Evolutionary conservation across 2,329 filamentous ascomycete species (phyloP).

Genomic region (Aspergillus fischeri): DNA sequence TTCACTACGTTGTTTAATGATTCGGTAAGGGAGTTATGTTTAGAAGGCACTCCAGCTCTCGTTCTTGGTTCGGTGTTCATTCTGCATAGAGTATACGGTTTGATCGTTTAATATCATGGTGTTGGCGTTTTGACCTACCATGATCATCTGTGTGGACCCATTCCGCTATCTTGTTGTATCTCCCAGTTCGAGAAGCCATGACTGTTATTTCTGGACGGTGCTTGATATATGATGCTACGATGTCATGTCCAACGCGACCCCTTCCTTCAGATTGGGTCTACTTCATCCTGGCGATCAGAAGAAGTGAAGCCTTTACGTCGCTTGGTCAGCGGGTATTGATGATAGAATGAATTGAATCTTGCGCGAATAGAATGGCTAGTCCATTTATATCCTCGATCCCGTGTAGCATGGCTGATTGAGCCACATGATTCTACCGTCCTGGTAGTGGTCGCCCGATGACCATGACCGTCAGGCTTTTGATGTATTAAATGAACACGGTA

Average conservation of each 20-base stretch:
- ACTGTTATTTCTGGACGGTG: neutral
- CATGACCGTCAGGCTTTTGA: neutral
- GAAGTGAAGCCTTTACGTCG: neutral
- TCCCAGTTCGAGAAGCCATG: no score
- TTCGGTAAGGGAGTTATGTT: neutral
- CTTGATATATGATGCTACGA: neutral
- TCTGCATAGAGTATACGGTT: conserved; percentile 3
- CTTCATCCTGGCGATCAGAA: neutral
- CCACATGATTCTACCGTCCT: neutral
- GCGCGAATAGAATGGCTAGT: neutral
- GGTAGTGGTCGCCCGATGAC: neutral
- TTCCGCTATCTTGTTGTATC: neutral
- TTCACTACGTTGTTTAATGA: neutral
- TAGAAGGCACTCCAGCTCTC: neutral
- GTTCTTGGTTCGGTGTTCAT: neutral
- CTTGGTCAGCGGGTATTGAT: neutral
- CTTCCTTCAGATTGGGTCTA: no score
- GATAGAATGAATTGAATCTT: neutral
- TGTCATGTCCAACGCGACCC: no score
- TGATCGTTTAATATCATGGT: neutral
- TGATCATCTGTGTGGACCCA: neutral
- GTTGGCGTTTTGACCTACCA: neutral
- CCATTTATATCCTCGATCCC: neutral
- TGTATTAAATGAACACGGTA: no score
- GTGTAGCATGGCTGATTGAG: neutral